Base-by-base conservation (phyloP, 257 asterid species). In the Mitragyna speciosa region DNA sequence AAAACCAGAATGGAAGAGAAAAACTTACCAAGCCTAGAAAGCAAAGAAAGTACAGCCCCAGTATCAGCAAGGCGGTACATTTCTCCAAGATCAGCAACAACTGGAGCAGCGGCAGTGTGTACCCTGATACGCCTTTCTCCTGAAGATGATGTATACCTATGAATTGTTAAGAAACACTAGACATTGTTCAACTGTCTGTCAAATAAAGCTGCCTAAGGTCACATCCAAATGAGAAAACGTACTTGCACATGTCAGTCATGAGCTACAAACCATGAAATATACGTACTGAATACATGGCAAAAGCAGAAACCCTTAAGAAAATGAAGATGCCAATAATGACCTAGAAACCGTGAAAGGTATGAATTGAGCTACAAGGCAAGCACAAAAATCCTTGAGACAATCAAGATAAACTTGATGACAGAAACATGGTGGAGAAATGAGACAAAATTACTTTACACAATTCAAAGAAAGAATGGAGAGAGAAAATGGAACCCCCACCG, bases 51-150 rank as follows among this genome's bases (percentile, higher is more conserved):
- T 80, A 92, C 83, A 45, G 98, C 98, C 63, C 99, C 98, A 52
- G 91, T 86, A 85, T 96, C 99, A 69, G 99, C 97, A 87, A 89
- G 86, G 78, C 96, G 98, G 86, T 94, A 96, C 98, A 96, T 94
- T 88, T 94, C 97, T 76, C 92, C 91, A 45, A 96, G 83, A 82
- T 96, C 99, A 76, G 97, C 75, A 83, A 92, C 96, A 78, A 96
- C 99, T 66, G 98, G 99, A 87, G 95, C 98, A 52, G 97, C 98
- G 6, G 97, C 96, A 43, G 98, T 96, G 84, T 90, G 99, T 78
- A 96, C 99, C 85, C 99, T 92, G 76, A 96, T 96, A 77, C 98
- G 97, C 85, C 99, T 87, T 89, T 96, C 99, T 81, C 98, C 99
- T 69, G 93, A 91, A 78, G 99, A 96, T 65, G 99, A 96, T 77